Base-by-base conservation (phyloP, 1,284 basidiomycete genomes). In the Apiotrichum siamense region DNA sequence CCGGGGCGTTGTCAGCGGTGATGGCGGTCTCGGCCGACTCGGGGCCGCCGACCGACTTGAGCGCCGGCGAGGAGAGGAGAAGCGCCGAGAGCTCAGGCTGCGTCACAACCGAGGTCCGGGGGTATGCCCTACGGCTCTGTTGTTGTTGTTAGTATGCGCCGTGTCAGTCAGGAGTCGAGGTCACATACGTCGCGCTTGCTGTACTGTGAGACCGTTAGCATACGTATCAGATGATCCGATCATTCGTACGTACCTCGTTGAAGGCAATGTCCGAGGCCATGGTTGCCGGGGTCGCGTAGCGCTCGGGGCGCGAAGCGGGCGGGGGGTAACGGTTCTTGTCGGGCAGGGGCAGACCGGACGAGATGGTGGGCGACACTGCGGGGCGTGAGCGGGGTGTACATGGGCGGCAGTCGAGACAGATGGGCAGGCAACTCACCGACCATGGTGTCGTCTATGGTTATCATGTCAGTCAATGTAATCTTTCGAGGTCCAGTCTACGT, bases 241-340 rank as follows among this genome's bases (percentile, higher is more conserved):
- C 6, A 21, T 13, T 21, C 18, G 27, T 3, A 55, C 58, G 46
- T 15, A 60, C 42, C 54, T 62, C 63, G 44, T 63, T 59, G 35
- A 66, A 76, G 49, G 74, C 73, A 13, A 64, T 50, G 54, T 75
- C 74, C 57, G 63, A 63, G 83, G 87, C 90, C 77, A 86, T 85
- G 3, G 88, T 92, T 2, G 92, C 89, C 13, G 92, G 88, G 0
- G 86, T 87, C 15, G 83, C 79, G 64, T 92, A 91, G 62, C 78
- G 79, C 77, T 96, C 93, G 24, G 88, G 84, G 46, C 92, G 79
- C 11, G 89, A 90, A 13, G 74, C 92, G 50, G 92, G 92, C 51
- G 83, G 87, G 29, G 92, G 93, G 69, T 83, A 86, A 63, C 92
- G 82, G 76, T 92, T 80, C 58, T 83, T 50, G 47, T 75, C 76